Evolutionary conservation across 2,329 filamentous ascomycete genomes (phyloP).

Genomic region (Canariomyces notabilis): DNA sequence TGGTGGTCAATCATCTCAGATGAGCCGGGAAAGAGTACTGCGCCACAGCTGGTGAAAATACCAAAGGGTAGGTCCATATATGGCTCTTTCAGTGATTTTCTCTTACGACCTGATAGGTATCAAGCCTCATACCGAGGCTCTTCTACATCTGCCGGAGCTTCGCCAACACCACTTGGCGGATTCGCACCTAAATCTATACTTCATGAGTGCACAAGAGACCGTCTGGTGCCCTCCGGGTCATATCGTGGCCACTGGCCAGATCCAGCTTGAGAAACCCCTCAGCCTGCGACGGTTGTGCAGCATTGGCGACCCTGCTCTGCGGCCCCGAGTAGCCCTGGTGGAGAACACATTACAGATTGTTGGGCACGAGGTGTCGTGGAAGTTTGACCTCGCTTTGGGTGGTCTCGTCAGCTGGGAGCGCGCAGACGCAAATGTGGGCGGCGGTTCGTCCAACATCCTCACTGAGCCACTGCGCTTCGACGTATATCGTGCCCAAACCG

Average conservation of each 20-base stretch:
- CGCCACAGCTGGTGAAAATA: constrained; percentile 32
- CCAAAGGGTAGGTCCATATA: constrained; percentile 33
- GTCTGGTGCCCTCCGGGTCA: constrained; percentile 50
- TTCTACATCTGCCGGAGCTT: constrained; percentile 31
- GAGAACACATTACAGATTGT: constrained; percentile 29
- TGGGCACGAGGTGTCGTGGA: constrained; percentile 37
- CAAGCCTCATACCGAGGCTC: constrained; percentile 38
- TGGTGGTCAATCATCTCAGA: constrained; percentile 40
- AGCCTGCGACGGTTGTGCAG: constrained; percentile 23
- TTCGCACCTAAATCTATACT: constrained; percentile 45
- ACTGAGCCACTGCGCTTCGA: constrained; percentile 42
- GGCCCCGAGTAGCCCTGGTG: background rate
- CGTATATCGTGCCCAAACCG: constrained; percentile 61
- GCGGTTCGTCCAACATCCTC: constrained; percentile 36
- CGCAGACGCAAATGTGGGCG: constrained; percentile 17
- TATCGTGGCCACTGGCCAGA: constrained; percentile 46
- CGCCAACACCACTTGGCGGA: constrained; percentile 31
- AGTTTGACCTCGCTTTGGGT: constrained; percentile 41
- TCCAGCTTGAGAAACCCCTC: constrained; percentile 32
- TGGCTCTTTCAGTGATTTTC: background rate
- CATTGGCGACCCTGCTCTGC: background rate
- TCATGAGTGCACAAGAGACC: constrained; percentile 39
- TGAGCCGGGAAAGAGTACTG: constrained; percentile 25
- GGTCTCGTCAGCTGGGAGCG: constrained; percentile 39
- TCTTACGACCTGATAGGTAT: constrained; percentile 30